Conservation (phyloP, 2,329 filamentous ascomycete species). For the Sporothrix pallida region DNA sequence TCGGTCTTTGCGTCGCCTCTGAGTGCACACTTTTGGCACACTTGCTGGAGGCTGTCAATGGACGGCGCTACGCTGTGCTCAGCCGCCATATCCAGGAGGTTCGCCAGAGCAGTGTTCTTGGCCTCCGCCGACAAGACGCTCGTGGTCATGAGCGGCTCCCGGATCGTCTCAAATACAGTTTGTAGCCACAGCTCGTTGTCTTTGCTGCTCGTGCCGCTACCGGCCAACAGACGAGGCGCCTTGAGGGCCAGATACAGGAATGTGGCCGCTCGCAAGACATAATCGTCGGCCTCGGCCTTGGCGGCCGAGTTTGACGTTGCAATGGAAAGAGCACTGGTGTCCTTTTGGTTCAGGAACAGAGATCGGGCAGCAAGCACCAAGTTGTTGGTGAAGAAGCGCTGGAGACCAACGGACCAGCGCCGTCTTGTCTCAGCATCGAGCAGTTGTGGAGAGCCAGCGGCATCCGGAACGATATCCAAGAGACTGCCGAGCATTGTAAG, state of each 20-base stretch:
- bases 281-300: neutral
- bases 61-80: slow-evolving; percentile 45
- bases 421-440: slow-evolving; percentile 42
- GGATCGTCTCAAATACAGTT: slow-evolving; percentile 45
- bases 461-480: slow-evolving; percentile 24
- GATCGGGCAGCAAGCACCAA: slow-evolving; percentile 59
- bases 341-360: slow-evolving; percentile 52
- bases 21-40: slow-evolving; percentile 54
- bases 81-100: slow-evolving; percentile 45
- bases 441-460: neutral
- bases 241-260: slow-evolving; percentile 53
- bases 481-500: slow-evolving; percentile 52
- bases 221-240: slow-evolving; percentile 43
- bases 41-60: slow-evolving; percentile 48
- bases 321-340: slow-evolving; percentile 35
- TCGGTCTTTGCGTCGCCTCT: slow-evolving; percentile 43
- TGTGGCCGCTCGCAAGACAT: slow-evolving; percentile 48
- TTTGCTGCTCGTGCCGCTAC: slow-evolving; percentile 43
- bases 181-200: slow-evolving; percentile 51
- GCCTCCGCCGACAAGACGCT: neutral
- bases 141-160: slow-evolving; percentile 41
- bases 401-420: slow-evolving; percentile 55
- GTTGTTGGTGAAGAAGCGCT: slow-evolving; percentile 56
- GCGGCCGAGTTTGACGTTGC: slow-evolving; percentile 7
- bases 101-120: slow-evolving; percentile 39